Percentiles rank a stretch among this genome's conserved stretches.
Conservation (phyloP, 2,329 filamentous ascomycete species). For the Venturia asperata region DNA sequence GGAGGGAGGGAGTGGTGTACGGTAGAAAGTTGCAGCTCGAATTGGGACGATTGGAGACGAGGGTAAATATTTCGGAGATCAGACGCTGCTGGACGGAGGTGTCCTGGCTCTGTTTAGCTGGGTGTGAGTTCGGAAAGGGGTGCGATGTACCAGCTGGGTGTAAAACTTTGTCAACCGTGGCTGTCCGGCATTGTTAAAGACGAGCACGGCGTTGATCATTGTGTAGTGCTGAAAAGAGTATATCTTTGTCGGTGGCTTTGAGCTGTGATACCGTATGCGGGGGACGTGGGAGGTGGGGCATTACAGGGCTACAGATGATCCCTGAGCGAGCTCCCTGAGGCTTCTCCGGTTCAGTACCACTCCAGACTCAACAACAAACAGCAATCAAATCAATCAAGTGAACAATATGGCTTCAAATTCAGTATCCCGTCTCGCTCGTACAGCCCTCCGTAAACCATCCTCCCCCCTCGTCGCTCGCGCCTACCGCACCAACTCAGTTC, state of each 20-base stretch:
- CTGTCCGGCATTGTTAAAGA: slow-evolving; percentile 98
- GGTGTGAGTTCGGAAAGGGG: background rate
- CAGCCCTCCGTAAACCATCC: slow-evolving; percentile 13
- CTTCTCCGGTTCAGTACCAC: background rate
- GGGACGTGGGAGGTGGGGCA: background rate
- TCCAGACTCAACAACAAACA: background rate
- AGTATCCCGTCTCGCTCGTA: slow-evolving; percentile 9
- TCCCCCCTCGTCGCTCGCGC: slow-evolving; percentile 8
- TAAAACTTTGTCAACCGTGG: slow-evolving; percentile 98
- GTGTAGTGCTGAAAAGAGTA: background rate
- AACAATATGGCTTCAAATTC: slow-evolving; percentile 17
- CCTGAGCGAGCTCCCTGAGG: background rate
- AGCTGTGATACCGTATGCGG: background rate
- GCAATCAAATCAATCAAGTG: background rate
- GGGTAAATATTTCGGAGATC: slow-evolving; percentile 93
- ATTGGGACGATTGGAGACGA: slow-evolving; percentile 84
- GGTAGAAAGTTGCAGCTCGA: slow-evolving; percentile 97
- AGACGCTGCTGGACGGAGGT: slow-evolving; percentile 94
- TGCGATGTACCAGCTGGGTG: slow-evolving; percentile 69
- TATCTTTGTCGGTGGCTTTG: background rate
- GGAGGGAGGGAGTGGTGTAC: slow-evolving; percentile 28
- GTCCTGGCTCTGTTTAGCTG: slow-evolving; percentile 53
- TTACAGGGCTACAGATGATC: too few relatives aligned
- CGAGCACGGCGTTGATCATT: slow-evolving; percentile 98
- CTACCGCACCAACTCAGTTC: slow-evolving; percentile 1